These are phyloP conservation scores for Gracilaria gracilis DNA, from an alignment of 23 red algal species.

Conservation along the genomic window DNA sequence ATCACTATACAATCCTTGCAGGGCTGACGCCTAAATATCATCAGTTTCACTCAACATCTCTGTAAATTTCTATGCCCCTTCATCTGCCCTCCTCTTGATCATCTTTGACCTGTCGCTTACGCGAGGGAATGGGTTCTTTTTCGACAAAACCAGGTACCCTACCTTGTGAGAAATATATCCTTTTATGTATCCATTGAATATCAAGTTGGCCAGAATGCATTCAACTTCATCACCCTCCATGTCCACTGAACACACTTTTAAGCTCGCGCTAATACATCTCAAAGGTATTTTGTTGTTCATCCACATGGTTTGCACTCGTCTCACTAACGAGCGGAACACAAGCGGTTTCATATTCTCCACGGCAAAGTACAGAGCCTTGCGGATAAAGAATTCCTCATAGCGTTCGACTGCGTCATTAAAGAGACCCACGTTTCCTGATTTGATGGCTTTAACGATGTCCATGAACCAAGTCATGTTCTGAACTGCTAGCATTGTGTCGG, in stretches of 20 bases:
- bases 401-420: constrained; percentile 66
- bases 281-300: constrained; percentile 64
- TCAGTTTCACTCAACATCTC: neutral
- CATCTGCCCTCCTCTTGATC: constrained; percentile 21
- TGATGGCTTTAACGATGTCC: constrained; percentile 58
- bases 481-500: constrained; percentile 38
- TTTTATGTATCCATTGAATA: constrained; percentile 82
- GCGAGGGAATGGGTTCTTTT: constrained; percentile 84
- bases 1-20: neutral
- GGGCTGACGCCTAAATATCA: neutral
- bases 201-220: constrained; percentile 91
- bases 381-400: constrained; percentile 84
- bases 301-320: constrained; percentile 28
- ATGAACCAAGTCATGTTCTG: constrained; percentile 78
- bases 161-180: constrained; percentile 98
- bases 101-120: constrained; percentile 38
- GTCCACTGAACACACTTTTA: constrained; percentile 58
- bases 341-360: constrained; percentile 87
- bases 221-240: constrained; percentile 88
- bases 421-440: constrained; percentile 66
- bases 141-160: constrained; percentile 81
- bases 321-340: constrained; percentile 71
- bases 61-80: neutral
- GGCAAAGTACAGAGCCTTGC: constrained; percentile 74
- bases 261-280: constrained; percentile 31